Base-by-base conservation (phyloP, 257 asterid genomes). In the Verbascum thapsus region DNA sequence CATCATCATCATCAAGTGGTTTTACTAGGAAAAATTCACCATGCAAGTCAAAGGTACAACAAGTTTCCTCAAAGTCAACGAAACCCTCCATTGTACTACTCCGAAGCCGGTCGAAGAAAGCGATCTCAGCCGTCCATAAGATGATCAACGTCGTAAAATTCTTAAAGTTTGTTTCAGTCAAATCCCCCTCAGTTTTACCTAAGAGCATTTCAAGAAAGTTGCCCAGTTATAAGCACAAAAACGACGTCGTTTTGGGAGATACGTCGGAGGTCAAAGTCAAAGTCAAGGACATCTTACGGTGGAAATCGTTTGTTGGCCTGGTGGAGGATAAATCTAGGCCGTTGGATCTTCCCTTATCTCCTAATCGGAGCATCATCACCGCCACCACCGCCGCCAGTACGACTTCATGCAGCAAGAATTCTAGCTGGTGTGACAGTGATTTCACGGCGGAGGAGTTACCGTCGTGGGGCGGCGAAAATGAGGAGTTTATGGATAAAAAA, bases 281-380 rank as follows among this genome's bases (percentile, higher is more conserved):
- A 75, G 95, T 87, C 60, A 90, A 90, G 65, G 95, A 90, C 64
- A 90, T 90, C 61, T 32, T 90, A 12, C 81, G 95, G 67, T 90
- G 91, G 96, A 82, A 72, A 49, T 89, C 96, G 15, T 86, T 83
- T 52, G 50, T 86, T 79, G 90, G 81, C 73, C 15, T 81, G 68
- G 81, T 39, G 49, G 95, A 82, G 42, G 91, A 85, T 61, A 52
- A 51, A 34, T 53, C 79, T 11, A 54, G 69, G 32, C 71, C 78
- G 17, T 57, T 35, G 54, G 71, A 67, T 60, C 55, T 60, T 10
- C 67, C 71, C 7, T 32, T 51, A 0, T 67, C 84, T 16, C 78
- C 82, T 4, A 9, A 55, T n/a, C 71, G 73, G 26, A 70, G 47
- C 70, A 49, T 74, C 48, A 19, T 56, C 34, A 17, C 53, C 42